Percentiles rank a stretch among this genome's conserved stretches.
These are phyloP conservation scores for Aurantiochytrium sp. DNA, from an alignment of 108 stramenopile genomes.

Conservation along the genomic window DNA sequence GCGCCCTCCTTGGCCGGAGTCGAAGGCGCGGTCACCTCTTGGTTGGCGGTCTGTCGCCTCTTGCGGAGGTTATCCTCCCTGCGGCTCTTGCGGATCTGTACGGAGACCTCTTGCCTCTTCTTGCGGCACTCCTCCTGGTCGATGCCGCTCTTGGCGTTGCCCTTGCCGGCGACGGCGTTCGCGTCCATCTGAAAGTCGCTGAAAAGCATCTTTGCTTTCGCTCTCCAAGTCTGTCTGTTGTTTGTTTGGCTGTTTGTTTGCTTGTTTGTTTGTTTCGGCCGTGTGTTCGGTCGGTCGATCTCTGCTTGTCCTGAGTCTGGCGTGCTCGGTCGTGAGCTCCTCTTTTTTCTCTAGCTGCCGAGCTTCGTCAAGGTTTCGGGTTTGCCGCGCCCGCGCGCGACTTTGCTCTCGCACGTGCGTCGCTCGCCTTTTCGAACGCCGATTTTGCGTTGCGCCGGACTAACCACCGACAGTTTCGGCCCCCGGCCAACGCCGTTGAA, in stretches of 20 bases:
- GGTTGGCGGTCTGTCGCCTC: slow-evolving; percentile 33
- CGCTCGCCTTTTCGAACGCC: no score
- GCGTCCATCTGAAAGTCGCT: neutral
- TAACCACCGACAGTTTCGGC: no score
- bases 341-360: neutral
- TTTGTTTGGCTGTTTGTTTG: neutral
- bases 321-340: neutral
- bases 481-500: no score
- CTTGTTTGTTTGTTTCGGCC: neutral
- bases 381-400: no score
- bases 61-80: slow-evolving; percentile 62
- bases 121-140: slow-evolving; percentile 16
- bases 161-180: neutral
- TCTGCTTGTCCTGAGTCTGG: neutral
- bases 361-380: neutral
- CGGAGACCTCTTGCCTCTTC: slow-evolving; percentile 60
- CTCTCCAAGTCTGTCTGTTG: no score
- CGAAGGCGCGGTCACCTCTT: neutral
- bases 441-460: no score
- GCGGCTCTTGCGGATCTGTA: slow-evolving; percentile 65
- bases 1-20: neutral
- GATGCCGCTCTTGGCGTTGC: neutral
- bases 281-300: neutral
- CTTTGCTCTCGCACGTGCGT: no score
- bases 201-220: neutral